Conservation (phyloP, 176 grass and related monocot genomes). For the Bonia amplexicaulis region DNA sequence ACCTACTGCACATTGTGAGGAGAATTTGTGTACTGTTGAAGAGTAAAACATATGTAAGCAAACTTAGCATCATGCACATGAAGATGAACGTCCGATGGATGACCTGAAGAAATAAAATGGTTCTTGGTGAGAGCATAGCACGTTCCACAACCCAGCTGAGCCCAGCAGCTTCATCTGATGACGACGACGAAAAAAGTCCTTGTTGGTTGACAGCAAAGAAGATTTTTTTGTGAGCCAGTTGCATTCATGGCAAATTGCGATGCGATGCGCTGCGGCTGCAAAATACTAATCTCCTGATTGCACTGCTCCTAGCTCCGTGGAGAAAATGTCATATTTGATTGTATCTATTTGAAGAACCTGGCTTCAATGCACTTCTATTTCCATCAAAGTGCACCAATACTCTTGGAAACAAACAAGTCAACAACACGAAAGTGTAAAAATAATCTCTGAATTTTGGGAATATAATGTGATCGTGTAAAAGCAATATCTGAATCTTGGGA, state of each 20-base stretch:
- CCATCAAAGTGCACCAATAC: not conserved
- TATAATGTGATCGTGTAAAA: not conserved
- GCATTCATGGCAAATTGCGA: not conserved
- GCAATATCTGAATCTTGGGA: not conserved
- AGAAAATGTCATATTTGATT: not conserved
- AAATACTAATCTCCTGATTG: not conserved
- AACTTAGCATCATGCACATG: not conserved
- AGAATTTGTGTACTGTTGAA: not conserved
- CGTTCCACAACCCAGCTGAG: not conserved
- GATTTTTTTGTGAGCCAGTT: not conserved
- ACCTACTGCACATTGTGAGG: not conserved
- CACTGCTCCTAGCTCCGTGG: not conserved
- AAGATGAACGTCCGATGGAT: not conserved
- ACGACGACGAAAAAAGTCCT: not conserved
- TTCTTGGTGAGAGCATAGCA: not conserved
- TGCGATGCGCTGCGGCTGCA: not conserved
- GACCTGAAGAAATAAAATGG: not conserved
- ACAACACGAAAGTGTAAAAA: not conserved
- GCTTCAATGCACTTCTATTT: not conserved
- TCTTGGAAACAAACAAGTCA: not conserved
- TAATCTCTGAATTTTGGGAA: not conserved
- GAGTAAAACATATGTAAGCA: not conserved
- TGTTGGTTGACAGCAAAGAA: not conserved
- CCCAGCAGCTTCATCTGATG: not conserved
- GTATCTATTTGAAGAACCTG: not conserved